Evolutionary conservation across 768 basidiomycete species (phyloP), one percentile per base, ranked within the genome.

Genomic region (Ramaria sp.): DNA sequence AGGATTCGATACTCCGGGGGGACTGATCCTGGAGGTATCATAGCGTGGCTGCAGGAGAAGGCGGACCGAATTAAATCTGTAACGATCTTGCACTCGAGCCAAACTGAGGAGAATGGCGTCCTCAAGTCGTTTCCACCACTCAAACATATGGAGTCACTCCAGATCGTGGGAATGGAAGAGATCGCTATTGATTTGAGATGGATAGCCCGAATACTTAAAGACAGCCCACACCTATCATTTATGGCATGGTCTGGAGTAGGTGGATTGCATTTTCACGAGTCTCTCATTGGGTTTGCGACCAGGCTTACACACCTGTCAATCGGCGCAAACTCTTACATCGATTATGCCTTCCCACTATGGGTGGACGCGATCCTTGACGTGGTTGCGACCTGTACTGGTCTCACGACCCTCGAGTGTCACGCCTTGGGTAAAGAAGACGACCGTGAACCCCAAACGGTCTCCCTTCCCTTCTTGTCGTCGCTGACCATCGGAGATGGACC

Each of bases 401-500:
- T 52, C 37, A 27, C 16, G 12, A 5, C 27, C 38, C 51, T 52
- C 22, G 51, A 52, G 41, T 52, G 51, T 22, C 41, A 39, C 28
- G 41, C 38, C 18, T 25, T 52, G 27, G 51, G 37, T 13, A 36
- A 52, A 15, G 37, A 38, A 42, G 51, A 52, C 18, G 51, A 52
- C 27, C 20, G 24, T 13, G 20, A 9, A 10, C 51, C 51, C 2
- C 51, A 16, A n/a, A 42, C 30, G 38, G 41, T 36, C 9, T 12
- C n/a, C 4, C 41, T 52, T 39, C 51, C 51, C 20, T 42, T 18
- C 28, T 37, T 52, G 27, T 42, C 22, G 27, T 52, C 37, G n/a
- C n/a, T 52, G 39, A 24, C 39, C 7, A 52, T 52, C 20, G 51
- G 51, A 22, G 51, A 52, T 22, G 51, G 38, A 16, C 51, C 51